A percentile compares a stretch with the other conserved stretches of the same genome.
phyloP scores from a whole-genome alignment of 345 rosid genomes.

The Lagerstroemia speciosa region DNA sequence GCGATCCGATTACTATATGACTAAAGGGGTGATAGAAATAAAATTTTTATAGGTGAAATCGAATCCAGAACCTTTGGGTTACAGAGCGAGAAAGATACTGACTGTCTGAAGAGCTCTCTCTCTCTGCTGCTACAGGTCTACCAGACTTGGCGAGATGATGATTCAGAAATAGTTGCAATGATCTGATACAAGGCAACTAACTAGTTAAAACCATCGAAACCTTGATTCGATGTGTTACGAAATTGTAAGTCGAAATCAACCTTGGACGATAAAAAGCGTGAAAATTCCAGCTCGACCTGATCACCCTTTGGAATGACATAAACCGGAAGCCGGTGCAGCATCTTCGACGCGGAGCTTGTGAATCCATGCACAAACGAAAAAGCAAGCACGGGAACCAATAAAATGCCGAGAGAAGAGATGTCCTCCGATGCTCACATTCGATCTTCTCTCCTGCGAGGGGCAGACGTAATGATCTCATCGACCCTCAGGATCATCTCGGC shows the following conservation, averaged over 20 bases:
- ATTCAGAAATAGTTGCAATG: too few relatives aligned
- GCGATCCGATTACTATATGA: too few relatives aligned
- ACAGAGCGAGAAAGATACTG: too few relatives aligned
- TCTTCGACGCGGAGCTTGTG: background rate
- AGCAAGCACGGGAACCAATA: background rate
- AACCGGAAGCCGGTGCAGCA: background rate
- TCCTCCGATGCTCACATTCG: constrained; percentile 39
- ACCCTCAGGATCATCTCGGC: constrained; percentile 53
- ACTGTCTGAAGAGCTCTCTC: too few relatives aligned
- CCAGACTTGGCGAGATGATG: too few relatives aligned
- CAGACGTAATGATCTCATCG: constrained; percentile 38
- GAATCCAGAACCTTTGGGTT: too few relatives aligned
- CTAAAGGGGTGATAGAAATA: too few relatives aligned
- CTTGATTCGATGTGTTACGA: too few relatives aligned
- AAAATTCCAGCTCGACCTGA: background rate
- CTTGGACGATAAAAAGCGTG: background rate
- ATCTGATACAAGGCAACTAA: too few relatives aligned
- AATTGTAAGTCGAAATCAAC: background rate
- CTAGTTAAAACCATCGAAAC: too few relatives aligned
- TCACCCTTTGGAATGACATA: background rate
- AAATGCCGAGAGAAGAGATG: background rate
- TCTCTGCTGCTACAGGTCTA: too few relatives aligned
- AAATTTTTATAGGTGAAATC: too few relatives aligned
- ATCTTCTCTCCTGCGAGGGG: constrained; percentile 51
- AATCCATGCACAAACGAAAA: background rate